These are phyloP conservation scores for Penicillium sp. DNA, from an alignment of 2,329 filamentous ascomycete species.

Conservation along the genomic window DNA sequence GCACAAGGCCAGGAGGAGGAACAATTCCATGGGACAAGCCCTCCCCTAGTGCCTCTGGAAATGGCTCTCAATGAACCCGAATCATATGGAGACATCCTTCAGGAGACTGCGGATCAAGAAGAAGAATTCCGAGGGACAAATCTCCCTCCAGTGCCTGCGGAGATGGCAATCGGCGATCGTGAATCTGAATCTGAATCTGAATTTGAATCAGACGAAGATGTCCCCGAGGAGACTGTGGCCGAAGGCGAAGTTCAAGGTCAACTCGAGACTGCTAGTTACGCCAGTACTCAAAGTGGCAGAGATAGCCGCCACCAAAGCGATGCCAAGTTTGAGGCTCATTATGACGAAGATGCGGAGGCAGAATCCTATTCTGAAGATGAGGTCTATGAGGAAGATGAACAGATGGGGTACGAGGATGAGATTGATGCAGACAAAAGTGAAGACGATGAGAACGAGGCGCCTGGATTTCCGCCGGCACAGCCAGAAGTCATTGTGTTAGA, in stretches of 20 bases:
- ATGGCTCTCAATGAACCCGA: background rate
- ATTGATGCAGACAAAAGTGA: constrained; percentile 18
- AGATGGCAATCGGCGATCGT: too few relatives aligned
- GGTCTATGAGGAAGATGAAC: background rate
- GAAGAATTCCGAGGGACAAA: background rate
- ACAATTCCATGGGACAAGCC: background rate
- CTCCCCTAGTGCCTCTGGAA: background rate
- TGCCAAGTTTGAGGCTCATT: constrained; percentile 13
- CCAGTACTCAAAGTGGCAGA: background rate
- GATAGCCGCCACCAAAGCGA: constrained; percentile 14
- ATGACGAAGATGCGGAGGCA: constrained; percentile 12
- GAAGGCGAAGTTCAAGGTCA: constrained; percentile 7
- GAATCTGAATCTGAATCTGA: background rate
- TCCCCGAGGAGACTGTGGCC: background rate
- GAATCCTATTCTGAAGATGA: constrained; percentile 12
- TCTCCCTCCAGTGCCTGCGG: too few relatives aligned
- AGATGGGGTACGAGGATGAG: background rate
- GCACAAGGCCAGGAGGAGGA: background rate
- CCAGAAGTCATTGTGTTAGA: constrained; percentile 46
- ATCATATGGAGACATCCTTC: background rate
- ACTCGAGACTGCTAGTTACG: background rate
- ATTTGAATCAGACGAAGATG: constrained; percentile 7
- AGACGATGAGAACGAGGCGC: constrained; percentile 10
- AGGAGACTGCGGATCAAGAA: constrained; percentile 7
- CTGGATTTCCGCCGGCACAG: constrained; percentile 13